Evolutionary conservation across 2,329 filamentous ascomycete species (phyloP), one percentile per base, ranked within the genome.

Genomic region (Aureobasidium uvarum): DNA sequence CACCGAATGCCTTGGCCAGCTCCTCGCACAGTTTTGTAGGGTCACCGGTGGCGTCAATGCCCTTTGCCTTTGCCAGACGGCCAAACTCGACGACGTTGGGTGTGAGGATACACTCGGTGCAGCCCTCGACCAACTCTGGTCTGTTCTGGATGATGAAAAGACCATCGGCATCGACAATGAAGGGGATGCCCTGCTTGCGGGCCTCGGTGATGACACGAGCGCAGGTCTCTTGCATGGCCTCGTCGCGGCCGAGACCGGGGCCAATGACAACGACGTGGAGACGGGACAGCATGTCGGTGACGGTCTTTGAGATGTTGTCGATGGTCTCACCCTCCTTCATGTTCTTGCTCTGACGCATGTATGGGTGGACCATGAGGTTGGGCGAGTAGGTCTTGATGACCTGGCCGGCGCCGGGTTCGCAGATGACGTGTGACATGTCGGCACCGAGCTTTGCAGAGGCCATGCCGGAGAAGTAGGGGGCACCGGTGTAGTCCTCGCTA

Each of bases 351-450:
- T 95, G 91, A 36, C 92, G 90, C 86, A 99, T 94, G 70, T 97
- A 85, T 0, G 95, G 95, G 77, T 98, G 95, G 13, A 99, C 95
- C 94, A 99, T 99, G 33, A 99, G 83, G 76, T 98, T 97, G 2
- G 95, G 95, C 23, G 93, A 97, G 81, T 98, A 99, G 4, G 92
- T 91, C 81, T 99, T 99, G 79, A 99, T 96, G 43, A 97, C 93
- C 73, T 81, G 75, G 66, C 78, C 92, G 2, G 95, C 95, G 64
- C 85, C 89, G 11, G 91, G 92, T 67, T 96, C 96, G 81, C 95
- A 99, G 74, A 99, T 96, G 68, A 99, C 89, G 79, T 97, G 94
- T 69, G 89, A 92, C 91, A 96, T 91, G 74, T 96, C 92, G 73
- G 89, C 92, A 77, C 94, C 95, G 66, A 98, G 80, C 73, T 90